Evolutionary conservation across 2,329 filamentous ascomycete genomes (phyloP).

Genomic region (Colletotrichum higginsianum): DNA sequence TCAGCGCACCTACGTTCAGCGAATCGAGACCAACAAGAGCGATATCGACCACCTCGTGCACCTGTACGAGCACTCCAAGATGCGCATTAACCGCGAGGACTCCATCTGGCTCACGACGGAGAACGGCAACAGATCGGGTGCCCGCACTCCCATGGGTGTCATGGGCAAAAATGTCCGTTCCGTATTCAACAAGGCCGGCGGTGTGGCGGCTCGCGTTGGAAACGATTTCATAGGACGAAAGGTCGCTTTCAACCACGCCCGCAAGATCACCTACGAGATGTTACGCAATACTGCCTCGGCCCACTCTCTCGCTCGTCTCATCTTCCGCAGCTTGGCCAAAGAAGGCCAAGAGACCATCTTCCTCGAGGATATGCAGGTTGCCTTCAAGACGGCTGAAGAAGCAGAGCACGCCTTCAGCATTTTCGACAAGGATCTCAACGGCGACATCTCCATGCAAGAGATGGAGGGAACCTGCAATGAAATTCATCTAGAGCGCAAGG

Average conservation of each 20-base stretch:
- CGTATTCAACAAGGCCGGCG: slow-evolving; percentile 84
- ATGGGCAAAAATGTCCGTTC: slow-evolving; percentile 83
- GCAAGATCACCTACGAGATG: slow-evolving; percentile 86
- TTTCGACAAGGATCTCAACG: slow-evolving; percentile 97
- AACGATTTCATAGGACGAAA: slow-evolving; percentile 91
- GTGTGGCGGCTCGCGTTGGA: slow-evolving; percentile 87
- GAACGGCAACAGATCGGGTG: slow-evolving; percentile 66
- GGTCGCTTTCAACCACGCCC: slow-evolving; percentile 81
- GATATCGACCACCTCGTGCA: slow-evolving; percentile 77
- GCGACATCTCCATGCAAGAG: slow-evolving; percentile 96
- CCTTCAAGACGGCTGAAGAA: slow-evolving; percentile 87
- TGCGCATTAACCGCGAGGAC: slow-evolving; percentile 72
- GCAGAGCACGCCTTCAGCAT: slow-evolving; percentile 90
- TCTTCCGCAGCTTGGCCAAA: slow-evolving; percentile 89
- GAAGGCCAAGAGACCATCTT: slow-evolving; percentile 82
- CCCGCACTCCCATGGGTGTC: slow-evolving; percentile 80
- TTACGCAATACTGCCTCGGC: slow-evolving; percentile 80
- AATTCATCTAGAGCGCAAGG: slow-evolving; percentile 94
- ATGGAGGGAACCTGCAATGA: slow-evolving; percentile 94
- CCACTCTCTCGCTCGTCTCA: slow-evolving; percentile 86
- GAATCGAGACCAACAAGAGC: slow-evolving; percentile 94
- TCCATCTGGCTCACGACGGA: slow-evolving; percentile 62
- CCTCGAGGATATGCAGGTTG: slow-evolving; percentile 82
- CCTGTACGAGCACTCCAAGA: slow-evolving; percentile 81
- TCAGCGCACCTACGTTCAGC: slow-evolving; percentile 87